These are phyloP conservation scores for Kodamaea kaohsiungensis DNA, from an alignment of 805 yeast species.

Conservation along the genomic window DNA sequence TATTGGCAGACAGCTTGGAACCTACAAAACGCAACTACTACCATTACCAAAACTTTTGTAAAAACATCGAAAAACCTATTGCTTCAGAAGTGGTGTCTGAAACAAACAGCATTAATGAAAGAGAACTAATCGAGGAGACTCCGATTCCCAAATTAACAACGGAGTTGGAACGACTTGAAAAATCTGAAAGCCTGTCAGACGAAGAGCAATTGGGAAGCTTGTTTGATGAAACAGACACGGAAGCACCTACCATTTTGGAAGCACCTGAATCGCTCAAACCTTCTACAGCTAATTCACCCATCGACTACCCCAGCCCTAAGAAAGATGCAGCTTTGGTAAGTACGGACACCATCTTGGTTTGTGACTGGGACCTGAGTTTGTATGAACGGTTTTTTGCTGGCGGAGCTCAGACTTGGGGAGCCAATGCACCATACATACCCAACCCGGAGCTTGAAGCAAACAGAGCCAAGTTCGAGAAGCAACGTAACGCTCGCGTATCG, in stretches of 20 bases:
- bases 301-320: constrained; percentile 6
- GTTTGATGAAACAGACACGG: constrained; percentile 8
- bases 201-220: constrained; percentile 25
- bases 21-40: constrained; percentile 30
- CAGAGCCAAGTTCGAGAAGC: constrained; percentile 33
- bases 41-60: constrained; percentile 28
- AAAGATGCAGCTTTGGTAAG: constrained; percentile 24
- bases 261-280: constrained; percentile 19
- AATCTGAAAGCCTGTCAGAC: constrained; percentile 21
- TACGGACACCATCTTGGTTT: constrained; percentile 39
- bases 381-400: constrained; percentile 56
- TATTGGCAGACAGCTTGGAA: constrained; percentile 29
- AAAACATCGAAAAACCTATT: constrained; percentile 12
- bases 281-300: constrained; percentile 21
- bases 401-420: constrained; percentile 54
- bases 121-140: constrained; percentile 1
- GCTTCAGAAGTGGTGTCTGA: neutral
- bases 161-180: neutral
- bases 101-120: neutral
- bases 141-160: constrained; percentile 3
- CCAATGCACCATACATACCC: constrained; percentile 35
- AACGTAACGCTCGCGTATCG: constrained; percentile 47
- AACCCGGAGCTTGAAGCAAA: constrained; percentile 58
- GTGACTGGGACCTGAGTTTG: constrained; percentile 62
- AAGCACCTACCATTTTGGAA: constrained; percentile 15